Conservation (phyloP, 2,329 filamentous ascomycete genomes). For the Hymenoscyphus occultus region DNA sequence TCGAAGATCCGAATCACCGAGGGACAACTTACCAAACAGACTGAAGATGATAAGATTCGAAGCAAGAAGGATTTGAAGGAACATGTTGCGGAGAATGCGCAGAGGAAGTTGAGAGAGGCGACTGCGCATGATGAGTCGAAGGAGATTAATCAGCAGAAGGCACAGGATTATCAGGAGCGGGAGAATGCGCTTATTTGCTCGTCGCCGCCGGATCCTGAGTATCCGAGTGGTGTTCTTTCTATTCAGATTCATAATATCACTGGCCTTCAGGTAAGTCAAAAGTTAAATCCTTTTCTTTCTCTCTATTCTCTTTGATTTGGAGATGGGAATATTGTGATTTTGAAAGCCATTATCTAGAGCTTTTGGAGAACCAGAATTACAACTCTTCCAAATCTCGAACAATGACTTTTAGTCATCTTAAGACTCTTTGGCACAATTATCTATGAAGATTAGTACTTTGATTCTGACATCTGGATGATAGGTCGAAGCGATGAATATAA, state of each 20-base stretch:
- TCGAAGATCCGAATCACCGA: constrained; percentile 62
- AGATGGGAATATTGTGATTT: no score
- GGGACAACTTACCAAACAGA: constrained; percentile 60
- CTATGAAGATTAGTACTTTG: no score
- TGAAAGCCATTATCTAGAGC: no score
- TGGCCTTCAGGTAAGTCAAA: constrained; percentile 16
- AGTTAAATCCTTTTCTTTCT: no score
- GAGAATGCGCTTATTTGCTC: constrained; percentile 66
- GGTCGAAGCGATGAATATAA: constrained; percentile 27
- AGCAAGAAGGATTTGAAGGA: constrained; percentile 57
- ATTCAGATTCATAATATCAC: constrained; percentile 33
- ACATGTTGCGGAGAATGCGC: constrained; percentile 51
- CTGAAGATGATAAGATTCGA: constrained; percentile 55
- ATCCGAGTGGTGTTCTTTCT: constrained; percentile 61
- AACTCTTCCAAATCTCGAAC: no score
- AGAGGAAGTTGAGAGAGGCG: constrained; percentile 63
- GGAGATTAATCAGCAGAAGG: constrained; percentile 66
- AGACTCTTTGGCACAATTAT: no score
- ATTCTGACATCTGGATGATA: neutral
- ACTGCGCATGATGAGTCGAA: constrained; percentile 51
- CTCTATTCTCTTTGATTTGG: no score
- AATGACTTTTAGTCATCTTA: no score
- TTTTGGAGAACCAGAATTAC: no score
- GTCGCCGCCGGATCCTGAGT: constrained; percentile 59
- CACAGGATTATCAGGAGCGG: constrained; percentile 60